Percentiles rank a stretch among this genome's conserved stretches.
Evolutionary conservation across 2,329 filamentous ascomycete genomes (phyloP).

Genomic region (Xylaria multiplex): DNA sequence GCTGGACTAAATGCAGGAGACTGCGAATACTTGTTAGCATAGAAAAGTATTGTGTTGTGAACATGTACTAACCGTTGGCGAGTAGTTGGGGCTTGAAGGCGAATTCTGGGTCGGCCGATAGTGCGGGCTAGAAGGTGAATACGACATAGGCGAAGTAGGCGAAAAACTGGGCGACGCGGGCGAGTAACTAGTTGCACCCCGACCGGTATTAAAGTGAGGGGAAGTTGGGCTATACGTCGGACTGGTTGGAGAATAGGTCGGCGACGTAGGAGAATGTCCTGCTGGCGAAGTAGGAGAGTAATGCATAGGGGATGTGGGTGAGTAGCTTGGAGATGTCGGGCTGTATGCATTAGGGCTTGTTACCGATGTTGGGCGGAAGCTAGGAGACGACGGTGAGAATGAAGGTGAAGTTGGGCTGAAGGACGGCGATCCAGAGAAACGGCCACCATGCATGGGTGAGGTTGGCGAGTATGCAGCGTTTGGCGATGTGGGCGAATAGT

Average conservation of each 20-base stretch:
- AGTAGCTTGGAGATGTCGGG: constrained; percentile 73
- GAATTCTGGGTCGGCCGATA: constrained; percentile 67
- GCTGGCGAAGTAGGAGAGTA: constrained; percentile 78
- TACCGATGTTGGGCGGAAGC: constrained; percentile 55
- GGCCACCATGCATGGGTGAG: constrained; percentile 69
- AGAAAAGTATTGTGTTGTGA: neutral
- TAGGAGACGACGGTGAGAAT: constrained; percentile 64
- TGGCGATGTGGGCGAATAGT: constrained; percentile 82
- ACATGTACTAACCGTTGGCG: constrained; percentile 64
- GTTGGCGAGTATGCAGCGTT: constrained; percentile 80
- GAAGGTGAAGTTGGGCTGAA: constrained; percentile 72
- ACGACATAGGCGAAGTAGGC: constrained; percentile 70
- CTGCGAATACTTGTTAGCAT: constrained; percentile 45
- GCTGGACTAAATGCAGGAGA: constrained; percentile 49
- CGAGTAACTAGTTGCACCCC: constrained; percentile 70
- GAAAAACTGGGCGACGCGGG: constrained; percentile 82
- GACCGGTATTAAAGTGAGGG: constrained; percentile 60
- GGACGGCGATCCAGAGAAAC: constrained; percentile 68
- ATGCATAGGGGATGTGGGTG: constrained; percentile 68
- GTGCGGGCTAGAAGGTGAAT: constrained; percentile 66
- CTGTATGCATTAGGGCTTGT: constrained; percentile 68
- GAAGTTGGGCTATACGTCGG: constrained; percentile 78
- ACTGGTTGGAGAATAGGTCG: constrained; percentile 75
- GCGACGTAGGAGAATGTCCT: constrained; percentile 80
- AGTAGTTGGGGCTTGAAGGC: constrained; percentile 78